Conservation (phyloP, 768 basidiomycete genomes). For the Daedaleopsis nitida region DNA sequence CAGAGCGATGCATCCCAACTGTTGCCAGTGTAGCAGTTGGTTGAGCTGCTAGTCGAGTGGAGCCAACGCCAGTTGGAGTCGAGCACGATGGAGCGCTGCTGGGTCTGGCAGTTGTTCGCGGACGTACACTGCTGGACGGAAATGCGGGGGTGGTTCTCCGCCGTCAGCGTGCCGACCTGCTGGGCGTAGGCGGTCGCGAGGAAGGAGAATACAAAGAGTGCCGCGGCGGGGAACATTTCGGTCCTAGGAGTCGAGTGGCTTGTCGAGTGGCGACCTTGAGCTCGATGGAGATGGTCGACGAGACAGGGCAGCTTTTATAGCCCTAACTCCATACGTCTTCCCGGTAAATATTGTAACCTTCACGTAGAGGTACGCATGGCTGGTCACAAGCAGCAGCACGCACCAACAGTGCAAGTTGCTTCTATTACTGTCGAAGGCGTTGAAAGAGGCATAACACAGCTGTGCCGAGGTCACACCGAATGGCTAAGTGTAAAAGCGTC, state of each 20-base stretch:
- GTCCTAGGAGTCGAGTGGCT: conserved; percentile 10
- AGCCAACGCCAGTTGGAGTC: conserved; percentile 51
- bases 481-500: background rate
- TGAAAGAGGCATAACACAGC: background rate
- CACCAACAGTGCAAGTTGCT: conserved; percentile 1
- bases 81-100: conserved; percentile 36
- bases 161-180: conserved; percentile 48
- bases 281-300: conserved; percentile 15
- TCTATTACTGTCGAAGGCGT: conserved; percentile 8
- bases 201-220: conserved; percentile 31
- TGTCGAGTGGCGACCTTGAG: conserved; percentile 17
- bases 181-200: conserved; percentile 46
- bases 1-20: conserved; percentile 54
- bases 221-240: conserved; percentile 31
- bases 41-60: conserved; percentile 37
- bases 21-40: conserved; percentile 59
- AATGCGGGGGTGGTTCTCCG: conserved; percentile 51
- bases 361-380: background rate
- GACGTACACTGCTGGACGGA: conserved; percentile 50
- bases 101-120: conserved; percentile 39
- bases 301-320: conserved; percentile 7
- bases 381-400: background rate
- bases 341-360: background rate
- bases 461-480: conserved; percentile 12
- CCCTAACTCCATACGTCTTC: background rate